phyloP scores from a whole-genome alignment of 148 eudicot genomes.

The Heliosperma pusillum region DNA sequence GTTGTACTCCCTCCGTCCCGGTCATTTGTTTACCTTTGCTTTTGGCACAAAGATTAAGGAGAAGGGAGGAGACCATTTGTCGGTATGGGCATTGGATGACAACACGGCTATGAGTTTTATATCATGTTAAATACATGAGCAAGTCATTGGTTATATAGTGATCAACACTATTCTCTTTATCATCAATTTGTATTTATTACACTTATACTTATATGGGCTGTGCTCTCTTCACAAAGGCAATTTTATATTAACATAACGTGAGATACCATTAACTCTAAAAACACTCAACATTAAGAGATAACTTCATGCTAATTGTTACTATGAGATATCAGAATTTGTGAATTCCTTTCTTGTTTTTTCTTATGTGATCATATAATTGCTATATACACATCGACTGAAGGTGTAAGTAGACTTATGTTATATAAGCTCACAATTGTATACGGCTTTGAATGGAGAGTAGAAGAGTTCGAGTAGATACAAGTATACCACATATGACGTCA shows the following conservation, averaged over 20 bases:
- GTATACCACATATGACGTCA: neutral
- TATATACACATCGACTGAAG: neutral
- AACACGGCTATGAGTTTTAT: neutral
- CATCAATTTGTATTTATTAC: neutral
- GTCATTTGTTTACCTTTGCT: too few relatives aligned
- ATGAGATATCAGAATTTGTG: too few relatives aligned
- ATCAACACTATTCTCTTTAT: neutral
- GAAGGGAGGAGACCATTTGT: too few relatives aligned
- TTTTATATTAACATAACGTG: too few relatives aligned
- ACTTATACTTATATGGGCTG: neutral
- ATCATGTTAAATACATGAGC: neutral
- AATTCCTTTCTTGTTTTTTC: neutral
- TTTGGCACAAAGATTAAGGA: too few relatives aligned
- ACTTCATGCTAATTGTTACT: too few relatives aligned
- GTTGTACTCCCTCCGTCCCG: too few relatives aligned
- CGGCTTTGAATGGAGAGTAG: neutral
- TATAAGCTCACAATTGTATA: neutral
- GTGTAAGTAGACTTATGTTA: neutral
- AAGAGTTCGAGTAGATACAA: too few relatives aligned
- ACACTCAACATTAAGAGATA: too few relatives aligned
- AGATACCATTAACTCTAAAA: too few relatives aligned
- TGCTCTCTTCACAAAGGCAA: too few relatives aligned
- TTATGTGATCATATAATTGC: neutral
- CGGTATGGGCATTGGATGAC: too few relatives aligned
- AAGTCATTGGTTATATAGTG: neutral